Base-by-base conservation (phyloP, 2,329 filamentous ascomycete genomes). In the Fusarium dlaminii region DNA sequence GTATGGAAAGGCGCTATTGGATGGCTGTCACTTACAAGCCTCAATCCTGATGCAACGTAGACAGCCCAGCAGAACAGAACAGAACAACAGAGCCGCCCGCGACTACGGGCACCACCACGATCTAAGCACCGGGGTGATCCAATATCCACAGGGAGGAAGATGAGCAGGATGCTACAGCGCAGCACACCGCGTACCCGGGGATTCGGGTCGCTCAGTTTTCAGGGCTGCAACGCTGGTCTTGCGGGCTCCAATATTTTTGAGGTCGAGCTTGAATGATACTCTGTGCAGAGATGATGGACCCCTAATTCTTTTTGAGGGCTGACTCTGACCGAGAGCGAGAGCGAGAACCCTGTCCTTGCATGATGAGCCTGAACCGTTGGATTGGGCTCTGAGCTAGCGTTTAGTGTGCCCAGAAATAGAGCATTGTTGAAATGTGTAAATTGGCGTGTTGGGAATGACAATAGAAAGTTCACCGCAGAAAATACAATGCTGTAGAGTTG, bases 291-390 rank as follows among this genome's bases (percentile, higher is more conserved):
- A 69, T 55, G 30, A 72, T 68, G 69, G 64, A 66, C 74, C 74
- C 63, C 59, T 73, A 63, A 64, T 49, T 56, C 20, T 18, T 70
- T 58, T 42, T 11, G 30, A 46, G 45, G 39, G 59, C 63, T 65
- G 70, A 72, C 40, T 66, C 37, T 66, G 63, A 66, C 42, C 54
- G 48, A 63, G 64, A 52, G 45, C 58, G 51, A 62, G 42, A 67
- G 39, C 43, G 54, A 45, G 32, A 40, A 59, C 73, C 73, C 58
- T 66, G 75, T 62, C 75, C 75, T 63, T 77, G 75, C 66, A 66
- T 60, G 46, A 55, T 69, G 62, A 77, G 67, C 75, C 75, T 77
- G 75, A 78, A 74, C 74, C 66, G 61, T 75, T 74, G 67, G 56
- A 67, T 73, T 77, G 75, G 66, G 72, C 72, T 75, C 67, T 46